Evolutionary conservation across 2,329 filamentous ascomycete species (phyloP).

Genomic region (Sporothrix dimorphospora): DNA sequence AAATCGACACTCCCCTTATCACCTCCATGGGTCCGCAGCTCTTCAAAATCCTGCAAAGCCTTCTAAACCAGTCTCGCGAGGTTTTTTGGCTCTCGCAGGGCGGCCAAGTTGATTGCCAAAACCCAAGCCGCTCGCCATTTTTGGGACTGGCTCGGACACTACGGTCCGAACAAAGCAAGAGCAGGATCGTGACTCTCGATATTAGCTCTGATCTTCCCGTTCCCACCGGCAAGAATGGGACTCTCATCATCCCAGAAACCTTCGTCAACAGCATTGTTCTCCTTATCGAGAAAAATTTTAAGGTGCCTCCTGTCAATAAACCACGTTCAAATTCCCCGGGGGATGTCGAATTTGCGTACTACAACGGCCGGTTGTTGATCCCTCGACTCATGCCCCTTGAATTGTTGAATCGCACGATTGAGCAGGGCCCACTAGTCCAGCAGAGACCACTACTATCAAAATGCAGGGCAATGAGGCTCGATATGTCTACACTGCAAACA

Average conservation of each 20-base stretch:
- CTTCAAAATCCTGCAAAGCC: slow-evolving; percentile 47
- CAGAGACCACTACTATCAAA: not conserved
- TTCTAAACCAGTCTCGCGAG: slow-evolving; percentile 45
- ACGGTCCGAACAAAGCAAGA: slow-evolving; percentile 53
- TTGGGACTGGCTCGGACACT: slow-evolving; percentile 53
- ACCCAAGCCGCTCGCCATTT: slow-evolving; percentile 47
- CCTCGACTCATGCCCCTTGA: slow-evolving; percentile 50
- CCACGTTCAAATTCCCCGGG: slow-evolving; percentile 20
- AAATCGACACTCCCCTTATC: slow-evolving; percentile 42
- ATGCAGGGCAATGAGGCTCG: slow-evolving; percentile 32
- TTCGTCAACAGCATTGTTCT: slow-evolving; percentile 7
- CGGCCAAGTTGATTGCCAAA: slow-evolving; percentile 43
- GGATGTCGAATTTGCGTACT: slow-evolving; percentile 44
- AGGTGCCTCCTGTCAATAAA: not conserved
- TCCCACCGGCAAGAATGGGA: too few species aligned
- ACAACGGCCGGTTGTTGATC: slow-evolving; percentile 36
- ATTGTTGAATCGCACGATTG: slow-evolving; percentile 51
- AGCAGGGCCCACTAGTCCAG: slow-evolving; percentile 35
- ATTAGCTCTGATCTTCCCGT: slow-evolving; percentile 33
- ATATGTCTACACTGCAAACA: slow-evolving; percentile 26
- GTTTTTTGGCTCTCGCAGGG: slow-evolving; percentile 55
- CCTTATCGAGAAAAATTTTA: not conserved
- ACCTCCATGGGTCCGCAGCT: slow-evolving; percentile 45
- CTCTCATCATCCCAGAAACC: not conserved
- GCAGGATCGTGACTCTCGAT: slow-evolving; percentile 50